phyloP scores from a whole-genome alignment of 2,329 filamentous ascomycete genomes.

The Alternaria triticina region DNA sequence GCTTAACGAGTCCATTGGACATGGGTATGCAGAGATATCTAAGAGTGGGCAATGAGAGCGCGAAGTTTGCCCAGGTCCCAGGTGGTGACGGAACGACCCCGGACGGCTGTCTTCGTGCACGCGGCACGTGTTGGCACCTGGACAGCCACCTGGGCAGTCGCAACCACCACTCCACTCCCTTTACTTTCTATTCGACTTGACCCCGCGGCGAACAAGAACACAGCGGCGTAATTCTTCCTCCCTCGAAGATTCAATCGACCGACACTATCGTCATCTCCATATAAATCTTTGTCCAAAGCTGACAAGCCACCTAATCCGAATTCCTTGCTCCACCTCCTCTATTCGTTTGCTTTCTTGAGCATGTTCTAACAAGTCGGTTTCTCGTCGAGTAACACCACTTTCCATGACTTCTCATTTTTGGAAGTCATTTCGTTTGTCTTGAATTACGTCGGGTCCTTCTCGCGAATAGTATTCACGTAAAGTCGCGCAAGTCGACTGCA shows the following conservation, averaged over 20 bases:
- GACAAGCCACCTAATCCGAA: not conserved
- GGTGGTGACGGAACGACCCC: not conserved
- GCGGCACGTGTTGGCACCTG: not conserved
- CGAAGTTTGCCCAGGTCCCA: not conserved
- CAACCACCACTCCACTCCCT: not conserved
- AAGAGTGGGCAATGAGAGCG: not conserved
- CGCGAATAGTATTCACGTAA: not conserved
- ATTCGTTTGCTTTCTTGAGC: not conserved
- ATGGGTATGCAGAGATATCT: not conserved
- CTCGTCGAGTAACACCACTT: not conserved
- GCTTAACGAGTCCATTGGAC: not conserved
- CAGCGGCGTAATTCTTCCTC: not conserved
- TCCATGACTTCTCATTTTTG: fast-evolving
- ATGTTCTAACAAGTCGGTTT: not conserved
- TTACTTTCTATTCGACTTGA: not conserved
- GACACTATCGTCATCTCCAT: not conserved
- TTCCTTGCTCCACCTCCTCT: not conserved
- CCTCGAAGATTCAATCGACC: not conserved
- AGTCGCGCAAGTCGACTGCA: not conserved
- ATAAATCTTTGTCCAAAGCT: not conserved
- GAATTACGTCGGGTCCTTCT: not conserved
- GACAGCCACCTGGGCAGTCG: not conserved
- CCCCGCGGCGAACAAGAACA: not conserved
- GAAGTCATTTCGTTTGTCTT: not conserved
- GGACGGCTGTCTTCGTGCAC: not conserved